phyloP scores from a whole-genome alignment of 75 land plant genomes.

The Cunninghamia lanceolata region DNA sequence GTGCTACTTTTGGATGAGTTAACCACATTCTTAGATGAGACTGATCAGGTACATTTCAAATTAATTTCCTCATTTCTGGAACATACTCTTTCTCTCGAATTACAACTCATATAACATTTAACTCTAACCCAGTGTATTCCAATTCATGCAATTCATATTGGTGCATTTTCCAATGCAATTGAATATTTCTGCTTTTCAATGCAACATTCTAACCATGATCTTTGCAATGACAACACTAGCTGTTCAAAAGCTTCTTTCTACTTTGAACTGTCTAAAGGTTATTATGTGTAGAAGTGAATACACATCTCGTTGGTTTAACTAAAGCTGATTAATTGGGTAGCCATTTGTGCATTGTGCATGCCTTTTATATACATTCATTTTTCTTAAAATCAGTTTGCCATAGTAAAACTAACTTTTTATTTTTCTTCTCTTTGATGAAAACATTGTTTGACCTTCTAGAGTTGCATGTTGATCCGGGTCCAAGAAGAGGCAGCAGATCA shows the following conservation, averaged over 20 bases:
- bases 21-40: conserved; percentile 89
- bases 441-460: neutral
- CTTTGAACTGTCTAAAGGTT: neutral
- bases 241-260: neutral
- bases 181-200: neutral
- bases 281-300: neutral
- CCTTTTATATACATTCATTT: neutral
- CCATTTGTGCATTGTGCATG: neutral
- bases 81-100: neutral
- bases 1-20: conserved; percentile 92
- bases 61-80: neutral
- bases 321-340: neutral
- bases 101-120: neutral
- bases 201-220: neutral
- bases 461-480: neutral
- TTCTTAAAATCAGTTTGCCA: neutral
- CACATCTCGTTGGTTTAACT: neutral
- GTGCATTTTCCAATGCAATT: neutral
- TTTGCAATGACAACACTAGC: neutral
- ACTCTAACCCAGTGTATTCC: neutral
- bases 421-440: neutral
- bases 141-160: neutral
- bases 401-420: neutral
- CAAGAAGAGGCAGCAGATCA: neutral
- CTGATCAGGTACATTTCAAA: conserved; percentile 67